Percentiles rank a stretch among this genome's conserved stretches.
Conservation (phyloP, 805 yeast genomes). For the Candida orba region DNA sequence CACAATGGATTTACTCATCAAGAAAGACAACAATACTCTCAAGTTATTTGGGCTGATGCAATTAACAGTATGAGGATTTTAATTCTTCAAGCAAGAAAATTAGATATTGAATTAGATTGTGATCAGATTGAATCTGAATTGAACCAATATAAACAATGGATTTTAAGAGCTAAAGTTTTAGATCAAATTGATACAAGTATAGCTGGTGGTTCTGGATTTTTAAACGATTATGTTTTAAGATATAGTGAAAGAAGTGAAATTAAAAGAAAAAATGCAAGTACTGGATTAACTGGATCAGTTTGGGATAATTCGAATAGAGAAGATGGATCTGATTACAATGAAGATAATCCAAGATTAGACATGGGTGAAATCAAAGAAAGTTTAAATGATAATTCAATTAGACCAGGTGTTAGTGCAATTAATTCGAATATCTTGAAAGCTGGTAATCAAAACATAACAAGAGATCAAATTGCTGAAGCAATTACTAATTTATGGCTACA, state of each 20-base stretch:
- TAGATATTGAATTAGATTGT: conserved; percentile 59
- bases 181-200: conserved; percentile 55
- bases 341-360: conserved; percentile 7
- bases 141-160: conserved; percentile 37
- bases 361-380: background rate
- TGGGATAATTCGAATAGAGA: conserved; percentile 18
- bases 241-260: conserved; percentile 49
- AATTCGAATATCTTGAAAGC: conserved; percentile 10
- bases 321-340: conserved; percentile 10
- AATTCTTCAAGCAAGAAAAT: conserved; percentile 64
- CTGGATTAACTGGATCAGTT: conserved; percentile 39
- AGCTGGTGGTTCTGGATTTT: conserved; percentile 59
- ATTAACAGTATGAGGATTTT: conserved; percentile 76
- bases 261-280: conserved; percentile 44
- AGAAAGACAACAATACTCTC: conserved; percentile 74
- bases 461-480: conserved; percentile 63
- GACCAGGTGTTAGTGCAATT: conserved; percentile 21
- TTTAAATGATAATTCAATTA: conserved; percentile 13
- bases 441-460: conserved; percentile 18
- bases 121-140: conserved; percentile 48
- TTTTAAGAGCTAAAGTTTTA: conserved; percentile 51
- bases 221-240: conserved; percentile 56
- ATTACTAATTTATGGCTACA: conserved; percentile 60
- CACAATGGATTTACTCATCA: conserved; percentile 76
- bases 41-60: conserved; percentile 90